A percentile compares a stretch with the other conserved stretches of the same genome.
Evolutionary conservation across 2,329 filamentous ascomycete species (phyloP).

Genomic region (Penicillium aurantiogriseum): DNA sequence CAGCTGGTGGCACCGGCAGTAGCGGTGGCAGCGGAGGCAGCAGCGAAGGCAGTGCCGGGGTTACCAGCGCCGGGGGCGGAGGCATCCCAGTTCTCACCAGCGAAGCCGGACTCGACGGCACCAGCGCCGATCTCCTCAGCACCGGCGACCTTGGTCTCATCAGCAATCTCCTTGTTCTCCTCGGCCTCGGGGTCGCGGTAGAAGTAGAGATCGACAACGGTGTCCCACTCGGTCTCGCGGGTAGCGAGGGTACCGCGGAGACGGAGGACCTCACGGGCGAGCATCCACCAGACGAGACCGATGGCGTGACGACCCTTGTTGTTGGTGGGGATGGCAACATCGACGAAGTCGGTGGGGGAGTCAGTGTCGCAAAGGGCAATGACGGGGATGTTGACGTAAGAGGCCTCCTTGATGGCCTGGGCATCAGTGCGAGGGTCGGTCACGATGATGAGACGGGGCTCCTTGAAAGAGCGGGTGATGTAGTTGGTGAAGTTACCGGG

Average conservation of each 20-base stretch:
- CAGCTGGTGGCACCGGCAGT: slow-evolving; percentile 60
- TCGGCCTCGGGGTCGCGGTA: slow-evolving; percentile 99
- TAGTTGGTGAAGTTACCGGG: slow-evolving; percentile 99
- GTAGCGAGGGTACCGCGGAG: slow-evolving; percentile 94
- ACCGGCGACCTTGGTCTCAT: slow-evolving; percentile 77
- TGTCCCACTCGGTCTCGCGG: slow-evolving; percentile 97
- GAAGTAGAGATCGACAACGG: slow-evolving; percentile 99
- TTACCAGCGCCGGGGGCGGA: slow-evolving; percentile 60
- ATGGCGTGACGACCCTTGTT: slow-evolving; percentile 99
- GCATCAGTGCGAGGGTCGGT: slow-evolving; percentile 99
- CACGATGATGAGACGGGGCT: slow-evolving; percentile 98
- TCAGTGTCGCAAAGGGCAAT: slow-evolving; percentile 99
- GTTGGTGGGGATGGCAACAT: slow-evolving; percentile 99
- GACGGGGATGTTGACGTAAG: slow-evolving; percentile 99
- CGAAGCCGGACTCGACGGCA: slow-evolving; percentile 77
- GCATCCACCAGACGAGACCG: slow-evolving; percentile 98
- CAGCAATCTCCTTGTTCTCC: slow-evolving; percentile 91
- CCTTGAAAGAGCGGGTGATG: slow-evolving; percentile 99
- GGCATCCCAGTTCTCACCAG: slow-evolving; percentile 80
- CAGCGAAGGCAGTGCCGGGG: slow-evolving; percentile 64
- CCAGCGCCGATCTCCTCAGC: slow-evolving; percentile 79
- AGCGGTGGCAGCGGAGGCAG: slow-evolving; percentile 62
- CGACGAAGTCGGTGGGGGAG: slow-evolving; percentile 98
- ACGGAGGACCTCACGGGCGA: slow-evolving; percentile 98
- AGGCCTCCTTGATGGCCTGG: slow-evolving; percentile 99